Base-by-base conservation (phyloP, 176 grass and related monocot genomes). In the Zea luxurians region DNA sequence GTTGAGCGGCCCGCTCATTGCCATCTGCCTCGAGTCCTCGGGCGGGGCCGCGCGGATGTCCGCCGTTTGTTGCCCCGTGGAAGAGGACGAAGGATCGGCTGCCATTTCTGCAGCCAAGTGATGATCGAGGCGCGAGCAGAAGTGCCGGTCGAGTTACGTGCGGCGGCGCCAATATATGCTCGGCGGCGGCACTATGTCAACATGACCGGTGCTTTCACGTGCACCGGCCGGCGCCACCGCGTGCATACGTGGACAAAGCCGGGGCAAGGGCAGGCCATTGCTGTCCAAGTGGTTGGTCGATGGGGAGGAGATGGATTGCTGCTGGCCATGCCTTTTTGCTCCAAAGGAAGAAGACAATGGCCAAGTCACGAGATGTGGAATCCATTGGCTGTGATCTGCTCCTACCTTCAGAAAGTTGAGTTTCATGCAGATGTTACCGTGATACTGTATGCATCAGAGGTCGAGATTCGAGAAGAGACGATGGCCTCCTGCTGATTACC, bases 1-100 rank as follows among this genome's bases (percentile, higher is more conserved):
- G 80, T 72, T 97, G 42, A 82, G 62, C 48, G 87, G 89, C 40
- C 77, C 83, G 66, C 74, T 83, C 79, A 70, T 91, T 48, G 83
- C 16, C 66, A 46, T 72, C 83, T 52, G 90, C 71, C 84, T 69
- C 58, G 55, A 57, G 59, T 90, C 86, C 73, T 86, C 80, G 10
- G 60, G 40, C 37, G 43, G 47, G 1, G 50, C 69, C 2, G 70
- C 71, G 7, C 71, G 73, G 64, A 97, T 86, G 79, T 94, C 91
- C 1, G 80, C 70, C 40, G 57, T 66, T 71, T 75, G 75, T 10
- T 88, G 89, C 34, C 80, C 49, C 11, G 37, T 50, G 47, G 82
- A 66, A 1, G 83, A 71, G 4, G 81, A 68, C 67, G 87, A 75
- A 48, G 74, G 78, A 53, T 82, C 87, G 13, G 74, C 55, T 1